These are phyloP conservation scores for Stemphylium beticola DNA, from an alignment of 2,329 filamentous ascomycete genomes.

Conservation along the genomic window DNA sequence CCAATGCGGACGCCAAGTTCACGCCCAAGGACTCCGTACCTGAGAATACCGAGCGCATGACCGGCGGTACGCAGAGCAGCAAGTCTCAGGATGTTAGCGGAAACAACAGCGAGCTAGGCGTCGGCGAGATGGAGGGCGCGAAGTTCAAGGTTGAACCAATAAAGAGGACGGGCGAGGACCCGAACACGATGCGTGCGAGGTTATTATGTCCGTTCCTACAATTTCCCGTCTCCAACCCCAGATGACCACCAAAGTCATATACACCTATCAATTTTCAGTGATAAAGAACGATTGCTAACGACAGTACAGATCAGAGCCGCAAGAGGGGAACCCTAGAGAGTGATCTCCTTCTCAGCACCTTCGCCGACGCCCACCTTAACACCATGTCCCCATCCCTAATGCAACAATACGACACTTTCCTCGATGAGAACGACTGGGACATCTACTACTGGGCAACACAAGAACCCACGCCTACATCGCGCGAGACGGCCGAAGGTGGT, in stretches of 20 bases:
- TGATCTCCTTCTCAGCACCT: slow-evolving; percentile 94
- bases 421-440: slow-evolving; percentile 99
- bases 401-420: slow-evolving; percentile 84
- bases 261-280: background rate
- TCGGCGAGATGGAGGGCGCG: slow-evolving; percentile 52
- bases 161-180: slow-evolving; percentile 80
- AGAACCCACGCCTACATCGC: slow-evolving; percentile 67
- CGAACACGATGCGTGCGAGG: slow-evolving; percentile 84
- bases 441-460: slow-evolving; percentile 99
- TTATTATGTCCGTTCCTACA: slow-evolving; percentile 67
- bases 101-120: slow-evolving; percentile 34
- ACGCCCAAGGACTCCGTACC: slow-evolving; percentile 65
- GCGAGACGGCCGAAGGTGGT: slow-evolving; percentile 62
- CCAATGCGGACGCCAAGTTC: slow-evolving; percentile 62
- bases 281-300: slow-evolving; percentile 10
- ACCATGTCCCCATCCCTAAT: slow-evolving; percentile 77
- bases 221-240: background rate
- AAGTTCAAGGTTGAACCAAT: slow-evolving; percentile 89
- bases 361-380: slow-evolving; percentile 79
- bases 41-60: slow-evolving; percentile 70
- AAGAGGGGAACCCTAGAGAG: slow-evolving; percentile 96
- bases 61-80: slow-evolving; percentile 65
- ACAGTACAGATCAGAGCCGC: slow-evolving; percentile 80
- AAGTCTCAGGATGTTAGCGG: slow-evolving; percentile 45
- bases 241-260: background rate